These are phyloP conservation scores for Astragalus membranaceus DNA, from an alignment of 306 rosid genomes.

Conservation along the genomic window DNA sequence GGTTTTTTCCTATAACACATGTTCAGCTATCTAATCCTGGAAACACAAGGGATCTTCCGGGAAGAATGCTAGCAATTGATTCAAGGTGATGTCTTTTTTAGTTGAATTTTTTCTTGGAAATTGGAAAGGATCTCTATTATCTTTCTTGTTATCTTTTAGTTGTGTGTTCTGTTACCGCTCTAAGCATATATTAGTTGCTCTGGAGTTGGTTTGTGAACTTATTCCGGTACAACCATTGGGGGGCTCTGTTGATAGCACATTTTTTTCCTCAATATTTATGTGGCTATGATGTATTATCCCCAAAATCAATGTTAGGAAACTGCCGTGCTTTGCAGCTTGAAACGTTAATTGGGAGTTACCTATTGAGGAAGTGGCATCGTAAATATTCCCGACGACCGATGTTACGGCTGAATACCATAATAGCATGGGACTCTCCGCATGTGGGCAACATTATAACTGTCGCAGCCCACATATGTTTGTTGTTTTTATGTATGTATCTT, in stretches of 20 bases:
- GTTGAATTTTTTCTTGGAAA: neutral
- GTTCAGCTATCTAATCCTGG: slow-evolving; percentile 83
- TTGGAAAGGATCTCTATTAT: slow-evolving; percentile 13
- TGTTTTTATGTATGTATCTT: too few species aligned
- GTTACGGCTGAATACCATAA: neutral
- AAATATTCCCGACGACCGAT: neutral
- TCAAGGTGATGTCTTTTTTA: slow-evolving; percentile 49
- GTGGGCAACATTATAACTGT: too few species aligned
- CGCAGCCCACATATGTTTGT: neutral
- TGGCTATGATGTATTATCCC: neutral
- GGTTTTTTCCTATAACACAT: slow-evolving; percentile 74
- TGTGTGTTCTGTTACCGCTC: neutral
- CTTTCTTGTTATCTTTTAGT: slow-evolving; percentile 3
- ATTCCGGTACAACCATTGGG: neutral
- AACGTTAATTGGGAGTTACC: neutral
- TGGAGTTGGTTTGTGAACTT: neutral
- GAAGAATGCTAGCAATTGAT: slow-evolving; percentile 80
- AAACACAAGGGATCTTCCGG: slow-evolving; percentile 61
- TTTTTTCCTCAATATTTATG: neutral
- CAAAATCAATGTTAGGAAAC: neutral
- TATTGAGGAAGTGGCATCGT: neutral
- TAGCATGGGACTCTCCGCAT: neutral
- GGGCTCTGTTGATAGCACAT: neutral
- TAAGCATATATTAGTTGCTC: neutral
- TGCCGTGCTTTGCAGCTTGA: neutral